Conservation (phyloP, 176 grass and related monocot genomes). For the Phoenix dactylifera region DNA sequence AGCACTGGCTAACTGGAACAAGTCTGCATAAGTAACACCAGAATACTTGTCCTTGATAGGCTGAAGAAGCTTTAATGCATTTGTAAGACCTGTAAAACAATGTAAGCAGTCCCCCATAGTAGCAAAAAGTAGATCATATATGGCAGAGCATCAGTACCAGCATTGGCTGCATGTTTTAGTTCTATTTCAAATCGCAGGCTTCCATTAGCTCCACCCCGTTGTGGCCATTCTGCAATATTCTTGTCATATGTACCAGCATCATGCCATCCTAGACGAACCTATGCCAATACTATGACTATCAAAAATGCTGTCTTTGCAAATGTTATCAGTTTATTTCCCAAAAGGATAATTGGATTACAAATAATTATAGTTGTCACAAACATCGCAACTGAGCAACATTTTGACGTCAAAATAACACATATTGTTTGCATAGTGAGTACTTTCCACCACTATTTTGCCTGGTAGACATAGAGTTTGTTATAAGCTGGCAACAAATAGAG, state of each 20-base stretch:
- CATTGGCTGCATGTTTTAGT: slow-evolving; percentile 72
- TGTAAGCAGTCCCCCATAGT: background rate
- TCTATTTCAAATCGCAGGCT: slow-evolving; percentile 83
- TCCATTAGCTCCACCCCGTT: slow-evolving; percentile 74
- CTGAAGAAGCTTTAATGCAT: slow-evolving; percentile 69
- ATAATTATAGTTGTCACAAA: background rate
- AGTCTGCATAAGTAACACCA: slow-evolving; percentile 64
- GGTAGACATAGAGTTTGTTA: no score
- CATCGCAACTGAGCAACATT: no score
- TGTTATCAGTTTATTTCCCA: background rate
- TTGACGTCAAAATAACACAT: no score
- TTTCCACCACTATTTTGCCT: no score
- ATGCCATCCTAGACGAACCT: slow-evolving; percentile 89
- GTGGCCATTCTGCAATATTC: slow-evolving; percentile 71
- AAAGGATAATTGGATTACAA: background rate
- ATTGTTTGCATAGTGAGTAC: no score
- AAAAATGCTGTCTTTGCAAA: background rate
- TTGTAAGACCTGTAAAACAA: slow-evolving; percentile 24
- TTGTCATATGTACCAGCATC: slow-evolving; percentile 80
- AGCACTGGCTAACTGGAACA: slow-evolving; percentile 89
- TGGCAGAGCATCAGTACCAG: slow-evolving; percentile 30
- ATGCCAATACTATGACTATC: background rate
- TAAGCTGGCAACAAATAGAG: no score
- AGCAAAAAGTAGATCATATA: background rate
- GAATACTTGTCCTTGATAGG: slow-evolving; percentile 80